phyloP scores from a whole-genome alignment of 768 basidiomycete species.

The Termitomyces sp. region DNA sequence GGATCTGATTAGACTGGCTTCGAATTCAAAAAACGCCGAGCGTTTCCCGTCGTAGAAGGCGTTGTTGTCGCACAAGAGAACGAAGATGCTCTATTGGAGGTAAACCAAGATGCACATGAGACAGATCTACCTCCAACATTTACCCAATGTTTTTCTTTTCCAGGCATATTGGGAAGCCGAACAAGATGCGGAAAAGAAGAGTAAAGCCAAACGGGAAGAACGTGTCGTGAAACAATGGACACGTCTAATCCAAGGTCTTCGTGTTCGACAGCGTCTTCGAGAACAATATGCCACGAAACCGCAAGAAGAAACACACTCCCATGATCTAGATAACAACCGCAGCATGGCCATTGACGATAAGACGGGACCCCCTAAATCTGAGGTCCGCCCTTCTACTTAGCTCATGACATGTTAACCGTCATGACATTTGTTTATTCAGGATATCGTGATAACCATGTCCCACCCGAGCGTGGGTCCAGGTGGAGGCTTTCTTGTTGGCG shows the following conservation, averaged over 20 bases:
- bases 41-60: constrained; percentile 79
- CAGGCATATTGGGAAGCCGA: constrained; percentile 87
- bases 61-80: constrained; percentile 84
- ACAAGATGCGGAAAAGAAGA: constrained; percentile 71
- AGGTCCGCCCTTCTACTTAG: constrained; percentile 1
- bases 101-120: constrained; percentile 23
- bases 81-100: constrained; percentile 70
- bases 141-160: constrained; percentile 3
- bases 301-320: constrained; percentile 10
- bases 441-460: constrained; percentile 13
- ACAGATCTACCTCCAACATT: neutral
- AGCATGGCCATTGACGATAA: neutral
- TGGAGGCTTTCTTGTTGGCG: constrained; percentile 68
- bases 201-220: constrained; percentile 68
- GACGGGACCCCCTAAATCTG: neutral
- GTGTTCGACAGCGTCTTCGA: constrained; percentile 78
- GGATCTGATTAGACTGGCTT: constrained; percentile 68
- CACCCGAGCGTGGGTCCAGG: constrained; percentile 21
- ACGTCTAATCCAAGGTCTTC: constrained; percentile 80
- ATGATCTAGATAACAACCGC: constrained; percentile 7
- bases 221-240: constrained; percentile 84
- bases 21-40: constrained; percentile 91
- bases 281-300: constrained; percentile 58
- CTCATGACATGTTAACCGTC: neutral
- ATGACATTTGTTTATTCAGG: constrained; percentile 6